A percentile compares a stretch with the other conserved stretches of the same genome.
These are phyloP conservation scores for Fusarium secorum DNA, from an alignment of 2,329 filamentous ascomycete species.

Conservation along the genomic window DNA sequence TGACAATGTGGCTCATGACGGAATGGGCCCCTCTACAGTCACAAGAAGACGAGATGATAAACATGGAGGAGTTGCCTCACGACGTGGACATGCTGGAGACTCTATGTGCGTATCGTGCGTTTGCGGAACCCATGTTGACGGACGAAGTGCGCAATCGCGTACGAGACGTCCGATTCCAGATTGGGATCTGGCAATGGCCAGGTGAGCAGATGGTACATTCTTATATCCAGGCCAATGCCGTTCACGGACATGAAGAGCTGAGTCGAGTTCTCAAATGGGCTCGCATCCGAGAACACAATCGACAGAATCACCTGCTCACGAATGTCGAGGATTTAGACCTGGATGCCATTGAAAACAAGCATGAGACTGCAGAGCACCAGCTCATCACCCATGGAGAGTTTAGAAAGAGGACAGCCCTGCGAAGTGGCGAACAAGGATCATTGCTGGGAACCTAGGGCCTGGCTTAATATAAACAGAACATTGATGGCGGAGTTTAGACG, in stretches of 20 bases:
- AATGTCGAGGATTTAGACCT: slow-evolving; percentile 6
- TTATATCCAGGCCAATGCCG: slow-evolving; percentile 43
- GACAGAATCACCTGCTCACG: background rate
- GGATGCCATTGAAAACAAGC: background rate
- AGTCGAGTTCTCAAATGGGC: slow-evolving; percentile 38
- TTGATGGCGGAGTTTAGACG: slow-evolving; percentile 26
- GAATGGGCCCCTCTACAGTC: slow-evolving; percentile 51
- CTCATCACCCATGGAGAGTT: background rate
- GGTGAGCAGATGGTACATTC: slow-evolving; percentile 46
- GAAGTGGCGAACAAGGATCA: background rate
- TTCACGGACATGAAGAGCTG: slow-evolving; percentile 40
- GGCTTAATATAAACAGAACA: background rate
- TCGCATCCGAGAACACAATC: slow-evolving; percentile 13
- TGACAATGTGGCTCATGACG: slow-evolving; percentile 66
- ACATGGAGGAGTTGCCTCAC: slow-evolving; percentile 46
- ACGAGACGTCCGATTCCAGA: slow-evolving; percentile 38
- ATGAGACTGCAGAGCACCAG: background rate
- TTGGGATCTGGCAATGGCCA: slow-evolving; percentile 50
- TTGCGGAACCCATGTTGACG: slow-evolving; percentile 54
- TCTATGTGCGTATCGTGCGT: slow-evolving; percentile 58
- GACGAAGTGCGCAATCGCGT: slow-evolving; percentile 44
- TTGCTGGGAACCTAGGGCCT: slow-evolving; percentile 1
- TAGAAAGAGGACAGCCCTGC: background rate
- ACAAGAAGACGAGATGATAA: slow-evolving; percentile 48
- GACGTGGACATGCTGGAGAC: slow-evolving; percentile 49